Percentiles rank a stretch among this genome's conserved stretches.
phyloP scores from a whole-genome alignment of 2,329 filamentous ascomycete genomes.

The Pseudopyrenochaeta lycopersici region DNA sequence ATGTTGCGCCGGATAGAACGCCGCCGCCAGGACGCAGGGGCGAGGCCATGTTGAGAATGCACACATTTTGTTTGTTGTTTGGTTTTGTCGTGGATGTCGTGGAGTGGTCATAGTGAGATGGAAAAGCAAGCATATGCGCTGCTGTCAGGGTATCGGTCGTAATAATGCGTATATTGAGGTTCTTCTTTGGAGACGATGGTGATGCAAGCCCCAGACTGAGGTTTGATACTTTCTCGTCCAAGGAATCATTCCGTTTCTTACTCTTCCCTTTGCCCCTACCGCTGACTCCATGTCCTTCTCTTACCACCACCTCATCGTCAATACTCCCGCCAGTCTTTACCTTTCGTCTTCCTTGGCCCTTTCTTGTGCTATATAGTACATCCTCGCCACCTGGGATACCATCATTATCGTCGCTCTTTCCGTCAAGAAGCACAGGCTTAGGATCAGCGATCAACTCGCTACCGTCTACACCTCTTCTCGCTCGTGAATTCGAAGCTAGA shows the following conservation, averaged over 20 bases:
- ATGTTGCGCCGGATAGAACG: constrained; percentile 66
- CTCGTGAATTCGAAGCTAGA: constrained; percentile 62
- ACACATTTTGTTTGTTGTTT: constrained; percentile 52
- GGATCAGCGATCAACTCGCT: constrained; percentile 61
- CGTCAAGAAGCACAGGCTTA: constrained; percentile 10
- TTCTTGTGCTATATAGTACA: constrained; percentile 40
- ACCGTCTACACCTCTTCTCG: constrained; percentile 62
- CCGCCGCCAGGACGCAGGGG: constrained; percentile 69
- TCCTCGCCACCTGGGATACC: constrained; percentile 14
- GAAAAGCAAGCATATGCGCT: constrained; percentile 52
- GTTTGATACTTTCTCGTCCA: constrained; percentile 18
- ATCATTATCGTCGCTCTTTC: not conserved
- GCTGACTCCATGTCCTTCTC: constrained; percentile 12
- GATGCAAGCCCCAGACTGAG: constrained; percentile 3
- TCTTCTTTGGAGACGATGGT: constrained; percentile 1
- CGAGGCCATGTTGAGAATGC: constrained; percentile 71
- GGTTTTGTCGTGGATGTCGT: constrained; percentile 8
- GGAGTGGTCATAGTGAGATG: constrained; percentile 6
- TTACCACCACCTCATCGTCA: constrained; percentile 7
- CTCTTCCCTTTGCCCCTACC: constrained; percentile 16
- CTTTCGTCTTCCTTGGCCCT: constrained; percentile 44
- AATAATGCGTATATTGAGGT: constrained; percentile 56
- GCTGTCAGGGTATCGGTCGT: constrained; percentile 64
- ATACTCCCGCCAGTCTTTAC: constrained; percentile 18
- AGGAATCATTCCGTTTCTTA: constrained; percentile 15